Evolutionary conservation across 225 moss, liverwort and hornwort species (phyloP).

Genomic region (Polytrichum commune): DNA sequence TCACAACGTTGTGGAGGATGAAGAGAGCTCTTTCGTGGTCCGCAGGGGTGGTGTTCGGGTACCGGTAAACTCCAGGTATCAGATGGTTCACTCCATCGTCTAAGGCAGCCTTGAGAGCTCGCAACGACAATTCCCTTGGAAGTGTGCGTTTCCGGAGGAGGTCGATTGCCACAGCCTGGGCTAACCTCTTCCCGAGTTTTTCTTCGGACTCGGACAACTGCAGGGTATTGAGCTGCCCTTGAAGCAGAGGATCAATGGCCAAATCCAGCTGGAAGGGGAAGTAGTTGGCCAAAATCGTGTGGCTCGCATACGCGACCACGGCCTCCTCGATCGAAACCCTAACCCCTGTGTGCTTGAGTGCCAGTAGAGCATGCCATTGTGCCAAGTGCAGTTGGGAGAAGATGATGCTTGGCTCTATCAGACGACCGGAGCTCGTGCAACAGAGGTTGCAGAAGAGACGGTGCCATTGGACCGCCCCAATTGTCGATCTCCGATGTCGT

Average conservation of each 20-base stretch:
- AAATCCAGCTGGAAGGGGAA: neutral
- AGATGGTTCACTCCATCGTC: neutral
- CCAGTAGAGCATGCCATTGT: neutral
- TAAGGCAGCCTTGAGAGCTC: constrained; percentile 1
- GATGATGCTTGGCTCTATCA: neutral
- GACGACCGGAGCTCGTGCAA: neutral
- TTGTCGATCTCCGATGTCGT: neutral
- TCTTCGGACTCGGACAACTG: neutral
- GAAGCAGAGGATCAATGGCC: constrained; percentile 4
- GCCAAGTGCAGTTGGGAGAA: constrained; percentile 3
- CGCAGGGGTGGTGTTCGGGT: neutral
- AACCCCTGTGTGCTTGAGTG: constrained; percentile 3
- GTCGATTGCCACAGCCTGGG: neutral
- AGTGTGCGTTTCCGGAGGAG: neutral
- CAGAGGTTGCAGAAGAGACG: neutral
- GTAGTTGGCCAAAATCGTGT: neutral
- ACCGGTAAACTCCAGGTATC: constrained; percentile 2
- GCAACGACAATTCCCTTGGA: constrained; percentile 1
- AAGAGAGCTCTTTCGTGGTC: neutral
- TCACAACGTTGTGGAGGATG: neutral
- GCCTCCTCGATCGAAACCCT: neutral
- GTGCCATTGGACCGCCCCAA: neutral
- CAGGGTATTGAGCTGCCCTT: neutral
- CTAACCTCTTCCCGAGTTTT: constrained; percentile 7
- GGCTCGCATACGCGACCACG: constrained; percentile 3